Evolutionary conservation across 2,329 filamentous ascomycete genomes (phyloP), one percentile per base, ranked within the genome.

Genomic region (Aspergillus costaricaensis): DNA sequence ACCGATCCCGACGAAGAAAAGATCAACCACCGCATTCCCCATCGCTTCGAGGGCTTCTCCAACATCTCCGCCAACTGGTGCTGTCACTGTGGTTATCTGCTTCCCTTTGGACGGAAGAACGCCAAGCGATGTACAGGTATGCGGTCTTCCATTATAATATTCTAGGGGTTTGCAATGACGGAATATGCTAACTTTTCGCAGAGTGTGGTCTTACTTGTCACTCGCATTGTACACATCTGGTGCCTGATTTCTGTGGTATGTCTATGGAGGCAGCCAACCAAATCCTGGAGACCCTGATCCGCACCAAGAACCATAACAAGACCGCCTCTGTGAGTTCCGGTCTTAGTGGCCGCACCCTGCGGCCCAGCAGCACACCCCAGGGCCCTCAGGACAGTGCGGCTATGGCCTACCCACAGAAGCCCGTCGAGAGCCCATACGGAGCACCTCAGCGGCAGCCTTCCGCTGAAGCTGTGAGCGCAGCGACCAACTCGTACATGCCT

Each of bases 11-110:
- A 99, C 78, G 95, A 99, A 79, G 95, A 97, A 79, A 99, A 98
- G 83, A 96, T 99, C 86, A 99, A 99, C 76, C 95, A 99, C 76
- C 91, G 95, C 66, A 99, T 99, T 74, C 95, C 95, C 8, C 95
- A 99, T 85, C 89, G 95, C 57, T 99, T 98, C 82, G 88, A 94
- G 71, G 88, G 90, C n/a, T 99, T 96, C 76, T 92, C 92, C 66
- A 99, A 99, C 72, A 91, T 99, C 79, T 95, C 93, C 15, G 95
- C 95, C 68, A 99, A 98, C 75, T 99, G 95, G 95, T 99, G 95
- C 79, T 99, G 95, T 74, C 95, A 99, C 78, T 99, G 95, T 75
- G 95, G 95, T 70, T 98, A 97, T 74, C 90, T 99, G 67, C 80
- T 99, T 54, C 93, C 95, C 0, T 90, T 99, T 74, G 95, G 95